Base-by-base conservation (phyloP, 2,329 filamentous ascomycete genomes). In the Aspergillus arachidicola region DNA sequence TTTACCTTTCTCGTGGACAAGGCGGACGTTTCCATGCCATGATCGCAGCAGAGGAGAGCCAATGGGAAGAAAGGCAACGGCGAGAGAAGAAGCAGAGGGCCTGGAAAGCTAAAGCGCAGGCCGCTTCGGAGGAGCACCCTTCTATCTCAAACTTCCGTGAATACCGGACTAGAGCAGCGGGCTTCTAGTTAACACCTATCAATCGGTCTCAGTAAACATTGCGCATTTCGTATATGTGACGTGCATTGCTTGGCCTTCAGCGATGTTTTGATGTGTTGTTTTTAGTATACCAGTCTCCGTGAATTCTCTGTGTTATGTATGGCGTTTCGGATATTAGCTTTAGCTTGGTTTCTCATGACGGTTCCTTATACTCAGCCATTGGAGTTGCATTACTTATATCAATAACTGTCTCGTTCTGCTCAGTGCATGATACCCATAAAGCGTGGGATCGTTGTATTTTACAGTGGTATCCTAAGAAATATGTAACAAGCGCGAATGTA, bases 1-100 rank as follows among this genome's bases (percentile, higher is more conserved):
- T 84, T 21, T 86, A 86, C 64, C 79, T 85, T 61, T 77, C 81
- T 10, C 76, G 84, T 38, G 84, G 84, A 11, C 82, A 85, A 60
- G 80, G 82, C 23, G 80, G 81, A 7, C 79, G 78, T 60, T 84
- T 85, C 64, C 81, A 85, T 63, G 76, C 81, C 9, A 75, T 84
- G 71, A 81, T 85, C 57, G 80, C 82, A 2, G 74, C 78, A 0
- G 83, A 85, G 66, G 84, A 85, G 65, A 80, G 80, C 57, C 73
- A 80, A 53, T 84, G 83, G 82, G 81, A 83, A 63, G 80, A 80
- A 56, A 79, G 73, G 59, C 72, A 66, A 58, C 73, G 71, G 6
- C 71, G 66, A 10, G 73, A 77, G 43, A 78, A 74, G 61, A 75
- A 75, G 41, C 68, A 72, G 36, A 67, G 69, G 58, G 73, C 68